Evolutionary conservation across 306 rosid genomes (phyloP), one percentile per base, ranked within the genome.

Genomic region (Chamaecrista fasciculata): DNA sequence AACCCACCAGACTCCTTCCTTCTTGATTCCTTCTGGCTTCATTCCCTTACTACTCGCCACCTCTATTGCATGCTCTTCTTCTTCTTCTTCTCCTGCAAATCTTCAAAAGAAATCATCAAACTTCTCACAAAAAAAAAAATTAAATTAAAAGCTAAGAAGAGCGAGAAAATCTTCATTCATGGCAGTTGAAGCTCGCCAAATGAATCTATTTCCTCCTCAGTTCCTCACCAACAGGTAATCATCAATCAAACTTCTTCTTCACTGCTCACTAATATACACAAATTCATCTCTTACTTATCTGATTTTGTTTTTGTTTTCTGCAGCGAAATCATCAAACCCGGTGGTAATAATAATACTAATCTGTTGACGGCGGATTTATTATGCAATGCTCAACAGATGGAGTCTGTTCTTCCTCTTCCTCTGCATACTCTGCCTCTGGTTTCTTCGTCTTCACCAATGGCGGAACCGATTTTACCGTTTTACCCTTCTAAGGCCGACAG

Each of bases 141-240:
- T n/a, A n/a, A n/a, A n/a, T n/a, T n/a, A n/a, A n/a, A 77, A 65
- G 19, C 72, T 6, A n/a, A 33, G 23, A 57, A 26, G 4, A 25
- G 77, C 74, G 79, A 4, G 18, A 75, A 52, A 69, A 74, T 1
- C 40, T 6, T 10, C 8, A 50, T 20, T 37, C 66, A 93, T 93
- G 97, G 98, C 96, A 47, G 96, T 93, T 79, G 94, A 88, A 75
- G 94, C 98, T 62, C 79, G 28, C 37, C 86, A 71, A 78, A 79
- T 79, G 69, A 75, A 83, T 70, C 87, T 78, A 42, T 69, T 80
- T 51, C 86, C 93, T 69, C 74, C 96, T 52, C 89, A 83, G 71
- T 76, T 83, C 24, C 76, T 88, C 71, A 8, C 83, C 0, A 73
- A 75, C 29, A 79, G 91, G 89, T 85, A 44, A 33, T 0, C 6